phyloP scores from a whole-genome alignment of 768 basidiomycete genomes.

The Tulasnella sp. region DNA sequence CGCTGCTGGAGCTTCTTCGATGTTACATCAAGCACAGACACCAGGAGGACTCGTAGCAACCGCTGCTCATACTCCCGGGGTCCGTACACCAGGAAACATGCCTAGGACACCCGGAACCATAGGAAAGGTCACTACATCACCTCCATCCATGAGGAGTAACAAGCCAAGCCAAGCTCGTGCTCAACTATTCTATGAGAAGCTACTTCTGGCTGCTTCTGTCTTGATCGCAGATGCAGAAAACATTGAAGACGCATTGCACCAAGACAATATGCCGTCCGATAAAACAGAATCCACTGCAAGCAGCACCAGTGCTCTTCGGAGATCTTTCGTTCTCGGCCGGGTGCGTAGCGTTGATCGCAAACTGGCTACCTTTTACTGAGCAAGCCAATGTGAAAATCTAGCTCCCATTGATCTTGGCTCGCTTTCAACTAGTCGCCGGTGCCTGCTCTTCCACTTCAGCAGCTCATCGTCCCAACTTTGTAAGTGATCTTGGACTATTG shows the following conservation, averaged over 20 bases:
- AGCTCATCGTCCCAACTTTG: constrained; percentile 8
- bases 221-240: constrained; percentile 4
- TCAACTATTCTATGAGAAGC: constrained; percentile 11
- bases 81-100: constrained; percentile 9
- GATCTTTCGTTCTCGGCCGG: constrained; percentile 5
- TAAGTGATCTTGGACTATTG: neutral
- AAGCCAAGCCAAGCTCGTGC: constrained; percentile 1
- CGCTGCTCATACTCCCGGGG: constrained; percentile 1
- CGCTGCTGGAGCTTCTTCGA: neutral
- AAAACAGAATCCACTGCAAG: too few species aligned
- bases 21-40: neutral
- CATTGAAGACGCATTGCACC: neutral
- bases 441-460: constrained; percentile 9
- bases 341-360: neutral
- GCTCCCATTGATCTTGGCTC: constrained; percentile 1
- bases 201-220: constrained; percentile 1
- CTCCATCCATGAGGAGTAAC: too few species aligned
- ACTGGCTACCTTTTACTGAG: neutral
- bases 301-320: too few species aligned
- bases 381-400: neutral
- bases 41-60: constrained; percentile 4
- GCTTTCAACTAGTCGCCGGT: constrained; percentile 2
- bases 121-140: too few species aligned
- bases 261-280: neutral
- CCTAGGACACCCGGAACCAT: constrained; percentile 7